Conservation (phyloP, 2,329 filamentous ascomycete genomes). For the Mycosphaerelloides madeirae region DNA sequence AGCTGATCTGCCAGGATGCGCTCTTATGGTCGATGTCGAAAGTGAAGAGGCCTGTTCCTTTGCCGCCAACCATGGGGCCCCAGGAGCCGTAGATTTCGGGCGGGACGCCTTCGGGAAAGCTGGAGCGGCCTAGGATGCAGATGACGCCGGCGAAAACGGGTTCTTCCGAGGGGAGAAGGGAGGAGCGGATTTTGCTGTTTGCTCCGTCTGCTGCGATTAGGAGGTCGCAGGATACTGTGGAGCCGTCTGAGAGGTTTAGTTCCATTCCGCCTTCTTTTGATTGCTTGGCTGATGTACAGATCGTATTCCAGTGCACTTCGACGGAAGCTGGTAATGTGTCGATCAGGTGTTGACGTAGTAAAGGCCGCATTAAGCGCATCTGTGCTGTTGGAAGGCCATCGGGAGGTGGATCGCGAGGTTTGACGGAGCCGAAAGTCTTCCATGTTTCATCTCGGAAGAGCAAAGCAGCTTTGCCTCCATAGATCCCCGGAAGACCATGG, state of each 20-base stretch:
- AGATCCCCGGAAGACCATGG: neutral
- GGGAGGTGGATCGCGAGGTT: neutral
- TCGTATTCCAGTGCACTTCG: constrained; percentile 3
- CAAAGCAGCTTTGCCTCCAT: neutral
- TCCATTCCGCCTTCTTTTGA: neutral
- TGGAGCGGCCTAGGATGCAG: neutral
- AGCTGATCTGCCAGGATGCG: neutral
- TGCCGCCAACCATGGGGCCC: neutral
- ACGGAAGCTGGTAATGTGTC: neutral
- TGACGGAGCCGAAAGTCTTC: neutral
- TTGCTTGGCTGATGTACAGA: neutral
- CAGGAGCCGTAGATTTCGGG: neutral
- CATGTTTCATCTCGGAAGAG: neutral
- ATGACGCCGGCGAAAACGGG: constrained; percentile 5
- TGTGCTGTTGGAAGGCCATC: constrained; percentile 1
- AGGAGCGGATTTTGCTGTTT: constrained; percentile 6
- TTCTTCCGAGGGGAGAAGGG: neutral
- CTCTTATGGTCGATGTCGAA: neutral
- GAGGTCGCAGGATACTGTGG: constrained; percentile 7
- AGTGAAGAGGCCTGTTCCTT: neutral
- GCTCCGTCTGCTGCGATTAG: constrained; percentile 9
- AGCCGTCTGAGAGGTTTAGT: constrained; percentile 1
- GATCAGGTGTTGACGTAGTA: constrained; percentile 2
- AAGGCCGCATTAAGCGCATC: constrained; percentile 1
- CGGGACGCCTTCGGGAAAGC: neutral